phyloP scores from a whole-genome alignment of 805 yeast species.

The Diddensiella transvaalensis region DNA sequence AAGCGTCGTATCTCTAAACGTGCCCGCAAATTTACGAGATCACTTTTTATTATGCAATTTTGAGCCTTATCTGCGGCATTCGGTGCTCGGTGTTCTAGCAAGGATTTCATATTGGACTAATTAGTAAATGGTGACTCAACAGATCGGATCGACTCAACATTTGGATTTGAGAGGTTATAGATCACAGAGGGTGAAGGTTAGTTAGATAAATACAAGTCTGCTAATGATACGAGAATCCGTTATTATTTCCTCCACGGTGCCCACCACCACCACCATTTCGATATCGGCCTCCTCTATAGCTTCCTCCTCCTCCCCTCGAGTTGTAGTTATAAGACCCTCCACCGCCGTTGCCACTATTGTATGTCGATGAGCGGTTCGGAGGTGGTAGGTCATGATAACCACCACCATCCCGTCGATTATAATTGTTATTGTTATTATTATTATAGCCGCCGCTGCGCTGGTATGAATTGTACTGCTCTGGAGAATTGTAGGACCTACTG shows the following conservation, averaged over 20 bases:
- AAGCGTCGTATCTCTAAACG: too few species aligned
- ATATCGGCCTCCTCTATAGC: not conserved
- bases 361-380: slow-evolving; percentile 1
- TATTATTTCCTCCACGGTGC: not conserved
- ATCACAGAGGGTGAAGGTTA: too few species aligned
- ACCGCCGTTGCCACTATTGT: not conserved
- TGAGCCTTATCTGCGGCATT: too few species aligned
- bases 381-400: slow-evolving; percentile 5
- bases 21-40: too few species aligned
- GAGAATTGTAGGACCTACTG: slow-evolving; percentile 16
- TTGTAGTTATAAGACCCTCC: slow-evolving; percentile 4
- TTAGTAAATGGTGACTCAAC: too few species aligned
- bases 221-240: not conserved
- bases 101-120: too few species aligned
- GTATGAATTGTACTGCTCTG: slow-evolving; percentile 18
- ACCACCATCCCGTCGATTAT: slow-evolving; percentile 15
- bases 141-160: too few species aligned
- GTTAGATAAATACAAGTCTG: too few species aligned
- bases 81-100: too few species aligned
- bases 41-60: too few species aligned
- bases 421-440: slow-evolving; percentile 14
- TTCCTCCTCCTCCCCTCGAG: slow-evolving; percentile 2
- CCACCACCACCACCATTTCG: not conserved
- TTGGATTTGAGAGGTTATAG: too few species aligned
- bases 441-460: slow-evolving; percentile 18